Evolutionary conservation across 2,329 filamentous ascomycete genomes (phyloP).

Genomic region (Fusarium poae): DNA sequence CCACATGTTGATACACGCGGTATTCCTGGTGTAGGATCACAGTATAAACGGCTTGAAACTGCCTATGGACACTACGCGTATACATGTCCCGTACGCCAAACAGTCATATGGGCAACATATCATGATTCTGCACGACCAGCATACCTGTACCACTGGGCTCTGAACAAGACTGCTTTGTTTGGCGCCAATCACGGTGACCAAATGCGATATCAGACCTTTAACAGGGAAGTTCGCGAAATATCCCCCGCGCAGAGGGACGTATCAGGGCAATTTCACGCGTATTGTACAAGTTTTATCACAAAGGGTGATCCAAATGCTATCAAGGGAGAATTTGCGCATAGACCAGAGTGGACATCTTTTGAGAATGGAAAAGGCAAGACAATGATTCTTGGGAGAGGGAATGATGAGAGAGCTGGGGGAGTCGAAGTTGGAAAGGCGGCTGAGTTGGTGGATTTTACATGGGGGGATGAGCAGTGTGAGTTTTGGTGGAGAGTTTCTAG

Average conservation of each 20-base stretch:
- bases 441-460: constrained; percentile 56
- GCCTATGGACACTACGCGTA: constrained; percentile 46
- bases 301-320: constrained; percentile 40
- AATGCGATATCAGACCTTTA: constrained; percentile 55
- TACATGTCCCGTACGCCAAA: constrained; percentile 43
- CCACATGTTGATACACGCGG: constrained; percentile 36
- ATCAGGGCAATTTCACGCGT: constrained; percentile 40
- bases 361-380: constrained; percentile 49
- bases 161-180: constrained; percentile 46
- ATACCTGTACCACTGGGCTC: constrained; percentile 51
- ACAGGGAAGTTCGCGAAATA: constrained; percentile 53
- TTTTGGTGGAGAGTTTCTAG: constrained; percentile 59
- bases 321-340: constrained; percentile 40
- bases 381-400: constrained; percentile 62
- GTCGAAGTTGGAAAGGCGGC: constrained; percentile 54
- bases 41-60: constrained; percentile 41
- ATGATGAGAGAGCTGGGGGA: constrained; percentile 63
- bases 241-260: constrained; percentile 50
- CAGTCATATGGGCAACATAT: constrained; percentile 42
- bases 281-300: constrained; percentile 44
- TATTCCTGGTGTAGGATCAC: constrained; percentile 29
- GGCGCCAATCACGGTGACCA: constrained; percentile 47
- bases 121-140: constrained; percentile 43
- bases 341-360: constrained; percentile 46
- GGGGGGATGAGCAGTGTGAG: constrained; percentile 59